Evolutionary conservation across 176 grass and related monocot species (phyloP).

Genomic region (Eragrostis nindensis): DNA sequence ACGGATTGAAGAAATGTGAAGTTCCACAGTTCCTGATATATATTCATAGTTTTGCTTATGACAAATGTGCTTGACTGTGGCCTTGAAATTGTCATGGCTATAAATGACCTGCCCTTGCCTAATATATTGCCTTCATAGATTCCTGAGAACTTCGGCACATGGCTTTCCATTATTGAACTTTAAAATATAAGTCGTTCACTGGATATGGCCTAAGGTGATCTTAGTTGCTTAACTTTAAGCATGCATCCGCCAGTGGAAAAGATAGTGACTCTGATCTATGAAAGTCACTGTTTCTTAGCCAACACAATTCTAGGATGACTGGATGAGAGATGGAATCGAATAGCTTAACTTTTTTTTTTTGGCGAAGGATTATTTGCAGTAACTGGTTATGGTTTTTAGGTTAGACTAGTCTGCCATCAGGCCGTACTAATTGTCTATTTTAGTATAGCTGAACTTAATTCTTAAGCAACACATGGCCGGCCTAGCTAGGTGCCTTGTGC

Average conservation of each 20-base stretch:
- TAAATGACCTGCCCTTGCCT: too few relatives aligned
- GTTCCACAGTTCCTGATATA: too few relatives aligned
- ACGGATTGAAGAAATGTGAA: too few relatives aligned
- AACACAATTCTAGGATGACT: background rate
- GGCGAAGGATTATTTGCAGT: background rate
- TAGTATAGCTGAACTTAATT: conserved; percentile 29
- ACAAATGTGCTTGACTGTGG: too few relatives aligned
- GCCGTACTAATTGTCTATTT: background rate
- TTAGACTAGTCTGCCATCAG: background rate
- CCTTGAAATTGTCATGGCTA: too few relatives aligned
- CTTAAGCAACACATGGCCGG: conserved; percentile 36
- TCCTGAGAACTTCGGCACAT: background rate
- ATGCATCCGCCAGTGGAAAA: background rate
- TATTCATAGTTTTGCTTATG: too few relatives aligned
- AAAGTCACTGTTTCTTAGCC: background rate
- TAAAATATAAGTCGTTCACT: background rate
- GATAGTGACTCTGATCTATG: background rate
- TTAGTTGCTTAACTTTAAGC: background rate
- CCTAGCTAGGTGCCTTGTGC: background rate
- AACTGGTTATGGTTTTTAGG: background rate
- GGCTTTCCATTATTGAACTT: background rate
- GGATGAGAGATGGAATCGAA: background rate
- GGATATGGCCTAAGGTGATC: background rate
- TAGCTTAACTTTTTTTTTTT: too few relatives aligned
- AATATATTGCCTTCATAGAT: background rate